These are phyloP conservation scores for Fusarium paranaense DNA, from an alignment of 2,329 filamentous ascomycete genomes.

Conservation along the genomic window DNA sequence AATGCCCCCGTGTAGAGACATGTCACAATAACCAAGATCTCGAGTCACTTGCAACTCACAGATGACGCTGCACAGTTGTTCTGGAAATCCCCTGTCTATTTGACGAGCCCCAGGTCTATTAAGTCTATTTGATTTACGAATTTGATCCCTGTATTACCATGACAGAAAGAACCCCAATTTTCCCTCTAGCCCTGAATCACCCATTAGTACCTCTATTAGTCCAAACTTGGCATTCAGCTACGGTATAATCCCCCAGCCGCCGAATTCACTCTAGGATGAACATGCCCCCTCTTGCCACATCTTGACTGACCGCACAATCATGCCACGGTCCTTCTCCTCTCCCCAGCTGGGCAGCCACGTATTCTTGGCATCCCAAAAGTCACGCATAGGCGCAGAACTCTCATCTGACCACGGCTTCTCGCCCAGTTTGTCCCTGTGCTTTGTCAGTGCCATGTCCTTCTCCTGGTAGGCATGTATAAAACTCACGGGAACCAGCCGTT, in stretches of 20 bases:
- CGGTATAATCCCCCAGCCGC: neutral
- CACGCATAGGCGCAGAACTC: slow-evolving; percentile 49
- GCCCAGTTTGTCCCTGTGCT: slow-evolving; percentile 51
- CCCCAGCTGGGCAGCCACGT: slow-evolving; percentile 57
- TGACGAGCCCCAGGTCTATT: neutral
- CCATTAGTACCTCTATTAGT: neutral
- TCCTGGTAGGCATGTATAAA: neutral
- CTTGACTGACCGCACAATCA: slow-evolving; percentile 57
- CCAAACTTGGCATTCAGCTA: neutral
- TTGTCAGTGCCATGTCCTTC: neutral
- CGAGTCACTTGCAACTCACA: neutral
- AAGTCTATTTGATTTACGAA: neutral
- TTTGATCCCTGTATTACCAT: neutral
- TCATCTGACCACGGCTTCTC: slow-evolving; percentile 59
- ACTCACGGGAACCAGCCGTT: slow-evolving; percentile 60
- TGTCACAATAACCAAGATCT: neutral
- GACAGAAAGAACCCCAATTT: neutral
- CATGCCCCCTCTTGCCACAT: slow-evolving; percentile 56
- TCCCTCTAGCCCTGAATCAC: neutral
- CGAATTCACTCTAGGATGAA: neutral
- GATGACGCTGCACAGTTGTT: rapidly evolving
- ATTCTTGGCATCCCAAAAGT: slow-evolving; percentile 54
- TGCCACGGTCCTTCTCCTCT: slow-evolving; percentile 47
- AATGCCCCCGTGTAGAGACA: neutral
- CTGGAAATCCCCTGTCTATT: neutral